Evolutionary conservation across 306 rosid genomes (phyloP).

Genomic region (Vigna unguiculata): DNA sequence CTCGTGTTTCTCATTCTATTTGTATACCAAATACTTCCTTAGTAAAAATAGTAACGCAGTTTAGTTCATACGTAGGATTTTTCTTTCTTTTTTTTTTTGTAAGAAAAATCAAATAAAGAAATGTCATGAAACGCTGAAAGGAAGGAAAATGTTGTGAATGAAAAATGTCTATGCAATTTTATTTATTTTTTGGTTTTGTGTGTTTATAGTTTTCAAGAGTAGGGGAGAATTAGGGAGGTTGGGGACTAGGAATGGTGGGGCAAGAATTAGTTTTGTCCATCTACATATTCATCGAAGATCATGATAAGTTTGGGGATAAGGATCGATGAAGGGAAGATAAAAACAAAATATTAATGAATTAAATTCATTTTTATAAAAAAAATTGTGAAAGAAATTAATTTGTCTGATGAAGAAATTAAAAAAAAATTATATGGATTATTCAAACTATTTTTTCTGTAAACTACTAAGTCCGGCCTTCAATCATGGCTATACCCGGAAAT

Average conservation of each 20-base stretch:
- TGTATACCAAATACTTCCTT: not conserved
- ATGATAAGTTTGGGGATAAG: not conserved
- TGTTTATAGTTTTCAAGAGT: not conserved
- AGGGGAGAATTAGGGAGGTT: no score
- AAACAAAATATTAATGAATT: not conserved
- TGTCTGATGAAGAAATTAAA: no score
- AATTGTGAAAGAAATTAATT: no score
- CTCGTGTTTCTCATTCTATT: not conserved
- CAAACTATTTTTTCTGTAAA: no score
- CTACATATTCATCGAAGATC: not conserved
- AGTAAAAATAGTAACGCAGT: not conserved
- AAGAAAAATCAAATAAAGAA: not conserved
- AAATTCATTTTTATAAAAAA: no score
- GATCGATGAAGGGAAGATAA: not conserved
- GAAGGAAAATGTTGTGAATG: not conserved
- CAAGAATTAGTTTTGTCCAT: slow-evolving; percentile 9
- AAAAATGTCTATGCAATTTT: not conserved
- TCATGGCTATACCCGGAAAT: not conserved
- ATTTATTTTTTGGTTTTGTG: no score
- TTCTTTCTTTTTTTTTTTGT: no score
- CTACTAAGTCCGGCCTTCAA: not conserved
- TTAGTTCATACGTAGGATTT: no score
- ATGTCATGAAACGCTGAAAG: not conserved
- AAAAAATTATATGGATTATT: no score
- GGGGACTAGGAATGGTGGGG: not conserved